Percentiles rank a stretch among this genome's conserved stretches.
Evolutionary conservation across 129 eudicot species (phyloP).

Genomic region (Sambucus nigra): DNA sequence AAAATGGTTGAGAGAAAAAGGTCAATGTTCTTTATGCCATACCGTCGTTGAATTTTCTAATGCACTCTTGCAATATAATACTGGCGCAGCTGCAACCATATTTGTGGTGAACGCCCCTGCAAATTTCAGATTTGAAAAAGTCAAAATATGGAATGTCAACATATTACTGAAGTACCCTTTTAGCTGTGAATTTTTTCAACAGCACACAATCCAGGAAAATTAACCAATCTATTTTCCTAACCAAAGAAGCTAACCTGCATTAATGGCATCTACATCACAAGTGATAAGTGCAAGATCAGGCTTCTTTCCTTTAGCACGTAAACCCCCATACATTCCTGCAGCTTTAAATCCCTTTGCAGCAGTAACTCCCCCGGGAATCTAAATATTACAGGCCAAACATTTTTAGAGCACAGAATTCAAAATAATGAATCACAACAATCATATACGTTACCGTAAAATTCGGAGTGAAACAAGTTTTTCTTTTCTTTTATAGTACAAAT

Average conservation of each 20-base stretch:
- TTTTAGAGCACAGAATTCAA: background rate
- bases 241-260: slow-evolving; percentile 58
- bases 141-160: slow-evolving; percentile 3
- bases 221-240: background rate
- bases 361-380: slow-evolving; percentile 95
- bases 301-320: slow-evolving; percentile 84
- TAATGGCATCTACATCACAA: slow-evolving; percentile 88
- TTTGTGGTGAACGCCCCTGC: slow-evolving; percentile 85
- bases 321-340: slow-evolving; percentile 88
- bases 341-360: slow-evolving; percentile 96
- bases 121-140: slow-evolving; percentile 4
- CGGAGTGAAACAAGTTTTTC: background rate
- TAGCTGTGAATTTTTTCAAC: background rate
- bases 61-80: slow-evolving; percentile 57
- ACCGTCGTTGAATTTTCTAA: slow-evolving; percentile 65
- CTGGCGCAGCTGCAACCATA: slow-evolving; percentile 97
- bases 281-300: slow-evolving; percentile 94
- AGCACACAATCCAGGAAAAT: background rate
- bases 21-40: slow-evolving; percentile 7
- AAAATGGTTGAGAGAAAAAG: background rate
- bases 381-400: slow-evolving; percentile 7
- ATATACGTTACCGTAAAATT: background rate
- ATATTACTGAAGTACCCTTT: background rate
- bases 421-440: background rate
- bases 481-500: background rate